Evolutionary conservation across 2,329 filamentous ascomycete species (phyloP), one percentile per base, ranked within the genome.

Genomic region (Podosphaera leucotricha): DNA sequence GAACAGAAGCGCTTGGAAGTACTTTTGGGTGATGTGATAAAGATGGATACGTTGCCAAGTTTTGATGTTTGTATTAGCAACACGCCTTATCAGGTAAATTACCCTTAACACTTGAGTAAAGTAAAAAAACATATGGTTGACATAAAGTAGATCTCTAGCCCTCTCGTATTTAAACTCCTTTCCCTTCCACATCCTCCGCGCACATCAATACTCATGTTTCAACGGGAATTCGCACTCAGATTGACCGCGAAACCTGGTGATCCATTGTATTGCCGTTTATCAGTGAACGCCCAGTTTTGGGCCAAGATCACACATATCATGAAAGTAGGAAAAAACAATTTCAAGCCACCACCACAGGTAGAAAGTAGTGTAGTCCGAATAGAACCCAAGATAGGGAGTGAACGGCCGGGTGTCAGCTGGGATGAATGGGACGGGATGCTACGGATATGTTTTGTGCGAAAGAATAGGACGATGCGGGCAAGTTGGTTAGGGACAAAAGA

Each of bases 311-410:
- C 66, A 20, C 70, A 71, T 52, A 75, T 92, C 53, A 83, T 92
- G 77, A 93, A 93, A 64, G 87, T 95, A 39, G 85, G 86, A 50
- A 81, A 79, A 62, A 90, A 92, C 62, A 95, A 95, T 65, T 98
- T 95, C 70, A 84, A 83, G 49, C 90, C 90, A 0, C 87, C 90
- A 0, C 90, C 90, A 7, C 74, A 84, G 56, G 90, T 98, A 46
- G 90, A 98, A 62, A 83, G 76, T 6, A 86, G 80, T 46, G 86
- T 94, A 6, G 85, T 94, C 41, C 72, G 86, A 47, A 80, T 94
- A 52, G 82, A 87, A 57, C 85, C 85, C 19, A 92, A 94, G 64
- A 70, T 72, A 33, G 85, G 85, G 10, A 66, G 63, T 41, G 72
- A 77, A 50, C 66, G 84, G 33, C 87, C 87, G 44, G 78, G 84